Evolutionary conservation across 352 stramenopile genomes (phyloP).

Genomic region (Phytophthora chlamydospora): DNA sequence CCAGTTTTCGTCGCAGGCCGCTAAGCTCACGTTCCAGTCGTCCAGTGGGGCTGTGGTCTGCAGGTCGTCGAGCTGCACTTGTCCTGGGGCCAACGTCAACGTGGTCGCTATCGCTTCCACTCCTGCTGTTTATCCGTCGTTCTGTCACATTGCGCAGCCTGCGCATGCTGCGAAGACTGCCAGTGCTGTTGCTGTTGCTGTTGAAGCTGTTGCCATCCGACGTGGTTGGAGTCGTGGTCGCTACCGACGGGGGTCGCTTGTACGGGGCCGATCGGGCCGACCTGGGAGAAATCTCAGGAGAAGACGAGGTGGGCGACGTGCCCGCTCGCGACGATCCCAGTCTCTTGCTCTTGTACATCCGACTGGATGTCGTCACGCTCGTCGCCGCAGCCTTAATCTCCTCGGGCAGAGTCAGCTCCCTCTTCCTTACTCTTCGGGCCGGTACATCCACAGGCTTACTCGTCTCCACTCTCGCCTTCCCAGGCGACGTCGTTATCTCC

Average conservation of each 20-base stretch:
- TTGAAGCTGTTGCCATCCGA: slow-evolving; percentile 37
- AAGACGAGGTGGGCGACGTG: slow-evolving; percentile 65
- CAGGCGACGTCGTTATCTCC: background rate
- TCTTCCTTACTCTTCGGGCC: slow-evolving; percentile 34
- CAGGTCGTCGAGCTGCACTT: slow-evolving; percentile 10
- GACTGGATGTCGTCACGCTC: slow-evolving; percentile 12
- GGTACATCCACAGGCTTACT: slow-evolving; percentile 7
- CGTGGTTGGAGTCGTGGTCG: slow-evolving; percentile 26
- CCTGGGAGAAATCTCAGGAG: slow-evolving; percentile 52
- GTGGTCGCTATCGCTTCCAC: slow-evolving; percentile 36
- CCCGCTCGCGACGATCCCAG: slow-evolving; percentile 35
- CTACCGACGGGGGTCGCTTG: slow-evolving; percentile 35
- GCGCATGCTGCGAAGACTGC: slow-evolving; percentile 35
- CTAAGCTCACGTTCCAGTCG: slow-evolving; percentile 62
- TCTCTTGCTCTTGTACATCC: slow-evolving; percentile 39
- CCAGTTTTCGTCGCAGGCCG: slow-evolving; percentile 58
- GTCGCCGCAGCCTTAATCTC: slow-evolving; percentile 31
- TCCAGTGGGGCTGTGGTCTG: slow-evolving; percentile 25
- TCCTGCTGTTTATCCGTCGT: slow-evolving; percentile 31
- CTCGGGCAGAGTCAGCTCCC: slow-evolving; percentile 43
- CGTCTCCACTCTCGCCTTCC: slow-evolving; percentile 4
- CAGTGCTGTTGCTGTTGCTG: slow-evolving; percentile 33
- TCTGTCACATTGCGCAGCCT: slow-evolving; percentile 36
- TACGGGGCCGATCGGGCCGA: slow-evolving; percentile 38
- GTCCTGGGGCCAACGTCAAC: slow-evolving; percentile 26